These are phyloP conservation scores for Alternaria viburni DNA, from an alignment of 2,329 filamentous ascomycete species.

Conservation along the genomic window DNA sequence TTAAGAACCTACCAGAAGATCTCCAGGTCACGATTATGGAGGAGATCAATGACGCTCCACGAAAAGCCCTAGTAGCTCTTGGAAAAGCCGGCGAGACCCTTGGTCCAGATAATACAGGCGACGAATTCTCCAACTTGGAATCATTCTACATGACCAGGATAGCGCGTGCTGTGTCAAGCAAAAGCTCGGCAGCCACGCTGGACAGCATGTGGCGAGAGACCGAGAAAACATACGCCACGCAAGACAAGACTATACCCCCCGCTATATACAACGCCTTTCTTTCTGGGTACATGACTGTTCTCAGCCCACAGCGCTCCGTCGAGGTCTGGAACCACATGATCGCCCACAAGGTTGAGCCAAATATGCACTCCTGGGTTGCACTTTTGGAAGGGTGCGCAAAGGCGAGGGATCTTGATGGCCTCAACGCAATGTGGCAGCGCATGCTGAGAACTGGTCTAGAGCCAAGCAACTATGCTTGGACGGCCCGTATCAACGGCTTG, in stretches of 20 bases:
- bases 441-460: conserved; percentile 64
- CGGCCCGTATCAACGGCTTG: conserved; percentile 70
- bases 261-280: conserved; percentile 56
- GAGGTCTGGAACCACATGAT: conserved; percentile 65
- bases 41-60: conserved; percentile 31
- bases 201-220: conserved; percentile 34
- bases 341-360: conserved; percentile 62
- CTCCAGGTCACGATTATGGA: conserved; percentile 20
- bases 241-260: conserved; percentile 29
- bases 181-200: conserved; percentile 17
- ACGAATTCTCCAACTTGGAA: conserved; percentile 25
- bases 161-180: conserved; percentile 27
- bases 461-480: conserved; percentile 73
- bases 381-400: conserved; percentile 75
- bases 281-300: conserved; percentile 54
- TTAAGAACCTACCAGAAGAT: conserved; percentile 22
- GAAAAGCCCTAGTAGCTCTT: conserved; percentile 24
- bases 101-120: background rate
- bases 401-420: conserved; percentile 62
- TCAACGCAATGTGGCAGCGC: conserved; percentile 71
- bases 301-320: conserved; percentile 53
- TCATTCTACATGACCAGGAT: conserved; percentile 36
- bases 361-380: conserved; percentile 70
- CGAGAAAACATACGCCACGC: conserved; percentile 20
- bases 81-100: conserved; percentile 9